Percentiles rank a stretch among this genome's conserved stretches.
These are phyloP conservation scores for Pulveroboletus sp. DNA, from an alignment of 768 basidiomycete species.

Conservation along the genomic window DNA sequence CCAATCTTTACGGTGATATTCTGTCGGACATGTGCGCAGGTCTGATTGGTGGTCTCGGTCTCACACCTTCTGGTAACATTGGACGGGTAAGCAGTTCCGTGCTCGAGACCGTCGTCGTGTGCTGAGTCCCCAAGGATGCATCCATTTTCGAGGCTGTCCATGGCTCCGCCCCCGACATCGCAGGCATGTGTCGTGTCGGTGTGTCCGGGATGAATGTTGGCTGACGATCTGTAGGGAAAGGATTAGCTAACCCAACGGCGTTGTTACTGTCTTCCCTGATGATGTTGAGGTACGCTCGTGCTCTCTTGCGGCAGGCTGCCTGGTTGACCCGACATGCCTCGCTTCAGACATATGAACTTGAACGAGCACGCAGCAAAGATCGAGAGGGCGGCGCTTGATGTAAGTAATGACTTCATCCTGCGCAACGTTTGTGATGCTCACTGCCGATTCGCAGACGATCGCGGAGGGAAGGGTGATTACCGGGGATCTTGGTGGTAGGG, in stretches of 20 bases:
- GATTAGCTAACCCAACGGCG: slow-evolving; percentile 98
- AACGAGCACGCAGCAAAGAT: slow-evolving; percentile 80
- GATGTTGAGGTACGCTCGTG: slow-evolving; percentile 80
- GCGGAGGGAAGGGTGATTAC: slow-evolving; percentile 95
- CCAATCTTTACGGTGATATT: slow-evolving; percentile 95
- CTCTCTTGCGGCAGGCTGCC: slow-evolving; percentile 3
- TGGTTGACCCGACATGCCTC: slow-evolving; percentile 23
- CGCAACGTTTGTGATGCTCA: slow-evolving; percentile 3
- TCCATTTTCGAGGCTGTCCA: slow-evolving; percentile 99
- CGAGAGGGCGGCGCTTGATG: slow-evolving; percentile 84
- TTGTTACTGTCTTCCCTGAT: slow-evolving; percentile 90
- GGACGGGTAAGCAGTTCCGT: slow-evolving; percentile 59
- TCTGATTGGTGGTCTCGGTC: slow-evolving; percentile 93
- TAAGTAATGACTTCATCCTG: slow-evolving; percentile 39
- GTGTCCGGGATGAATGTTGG: not conserved
- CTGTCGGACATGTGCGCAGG: slow-evolving; percentile 98
- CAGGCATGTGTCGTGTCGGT: slow-evolving; percentile 46
- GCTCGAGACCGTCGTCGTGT: slow-evolving; percentile 1
- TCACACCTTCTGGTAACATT: slow-evolving; percentile 97
- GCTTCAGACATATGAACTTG: slow-evolving; percentile 84
- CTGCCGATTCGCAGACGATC: slow-evolving; percentile 63
- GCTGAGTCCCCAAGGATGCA: slow-evolving; percentile 63
- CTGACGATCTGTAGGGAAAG: slow-evolving; percentile 54
- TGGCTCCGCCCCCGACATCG: slow-evolving; percentile 99
- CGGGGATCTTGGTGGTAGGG: slow-evolving; percentile 91